Conservation (phyloP, 1,284 basidiomycete genomes). For the Agroathelia rolfsii region DNA sequence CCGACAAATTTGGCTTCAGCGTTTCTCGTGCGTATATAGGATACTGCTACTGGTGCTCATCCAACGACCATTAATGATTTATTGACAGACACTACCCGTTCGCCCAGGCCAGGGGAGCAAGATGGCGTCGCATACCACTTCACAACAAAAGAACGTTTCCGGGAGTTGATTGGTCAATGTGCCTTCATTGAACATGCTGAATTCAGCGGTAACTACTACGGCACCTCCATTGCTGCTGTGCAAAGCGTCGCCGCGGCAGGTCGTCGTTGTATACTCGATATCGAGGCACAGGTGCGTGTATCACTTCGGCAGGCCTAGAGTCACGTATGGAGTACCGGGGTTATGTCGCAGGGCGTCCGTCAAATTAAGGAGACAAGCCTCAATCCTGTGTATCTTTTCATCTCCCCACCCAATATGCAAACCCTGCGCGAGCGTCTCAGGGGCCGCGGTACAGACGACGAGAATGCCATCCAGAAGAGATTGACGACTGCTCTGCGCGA, state of each 20-base stretch:
- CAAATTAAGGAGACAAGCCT: conserved; percentile 77
- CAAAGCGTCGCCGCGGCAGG: conserved; percentile 48
- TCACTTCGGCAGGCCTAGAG: too few species aligned
- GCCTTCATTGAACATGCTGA: conserved; percentile 74
- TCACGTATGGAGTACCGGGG: too few species aligned
- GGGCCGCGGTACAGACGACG: conserved; percentile 80
- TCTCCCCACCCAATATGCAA: conserved; percentile 78
- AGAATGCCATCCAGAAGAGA: conserved; percentile 65
- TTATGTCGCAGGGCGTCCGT: conserved; percentile 63
- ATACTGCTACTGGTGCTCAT: conserved; percentile 9
- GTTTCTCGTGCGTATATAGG: conserved; percentile 73
- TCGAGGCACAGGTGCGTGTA: conserved; percentile 80
- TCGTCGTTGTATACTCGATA: conserved; percentile 86
- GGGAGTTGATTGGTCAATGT: conserved; percentile 45
- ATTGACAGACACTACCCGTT: conserved; percentile 84
- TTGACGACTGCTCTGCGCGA: conserved; percentile 78
- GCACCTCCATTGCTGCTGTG: conserved; percentile 74
- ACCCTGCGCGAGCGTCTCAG: conserved; percentile 62
- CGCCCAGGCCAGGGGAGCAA: conserved; percentile 75
- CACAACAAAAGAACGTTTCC: conserved; percentile 51
- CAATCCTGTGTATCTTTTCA: conserved; percentile 86
- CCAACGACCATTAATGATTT: conserved; percentile 11
- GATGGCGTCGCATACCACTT: conserved; percentile 80
- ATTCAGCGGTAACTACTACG: conserved; percentile 92
- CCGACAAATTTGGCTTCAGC: conserved; percentile 86